Percentiles rank a stretch among this genome's conserved stretches.
Conservation (phyloP, 2,329 filamentous ascomycete genomes). For the Lachnellula hyalina region DNA sequence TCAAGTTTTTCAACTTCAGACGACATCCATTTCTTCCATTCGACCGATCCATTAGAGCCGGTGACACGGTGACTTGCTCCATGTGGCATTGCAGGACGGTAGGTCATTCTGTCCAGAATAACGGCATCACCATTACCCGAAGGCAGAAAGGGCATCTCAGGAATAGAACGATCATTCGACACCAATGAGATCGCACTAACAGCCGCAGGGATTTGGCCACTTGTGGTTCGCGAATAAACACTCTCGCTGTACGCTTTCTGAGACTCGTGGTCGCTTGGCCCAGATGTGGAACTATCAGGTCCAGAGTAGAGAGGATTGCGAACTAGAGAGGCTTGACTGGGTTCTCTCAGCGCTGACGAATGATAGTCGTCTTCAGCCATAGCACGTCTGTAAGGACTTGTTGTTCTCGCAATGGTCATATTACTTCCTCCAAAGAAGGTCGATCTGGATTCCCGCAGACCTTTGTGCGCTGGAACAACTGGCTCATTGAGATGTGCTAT, state of each 20-base stretch:
- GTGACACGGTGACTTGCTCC: conserved; percentile 30
- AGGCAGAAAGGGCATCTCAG: conserved; percentile 4
- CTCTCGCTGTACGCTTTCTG: conserved; percentile 26
- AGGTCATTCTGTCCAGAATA: conserved; percentile 31
- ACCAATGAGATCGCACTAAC: conserved; percentile 18
- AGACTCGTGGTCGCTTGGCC: neutral
- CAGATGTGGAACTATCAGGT: neutral
- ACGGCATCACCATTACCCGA: conserved; percentile 32
- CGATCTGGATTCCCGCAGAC: conserved; percentile 40
- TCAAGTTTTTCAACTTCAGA: conserved; percentile 47
- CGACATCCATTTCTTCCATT: conserved; percentile 52
- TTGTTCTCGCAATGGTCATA: conserved; percentile 47
- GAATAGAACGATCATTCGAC: conserved; percentile 7
- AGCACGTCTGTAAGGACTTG: conserved; percentile 51
- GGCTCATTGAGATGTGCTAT: conserved; percentile 26
- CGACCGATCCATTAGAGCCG: conserved; percentile 43
- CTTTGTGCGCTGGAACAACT: conserved; percentile 22
- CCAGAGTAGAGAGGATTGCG: conserved; percentile 11
- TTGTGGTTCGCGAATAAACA: conserved; percentile 31
- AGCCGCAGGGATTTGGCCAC: conserved; percentile 21
- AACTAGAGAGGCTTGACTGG: neutral
- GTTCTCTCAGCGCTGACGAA: neutral
- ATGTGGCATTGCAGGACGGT: conserved; percentile 25
- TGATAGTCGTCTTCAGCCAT: conserved; percentile 30
- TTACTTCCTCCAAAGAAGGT: conserved; percentile 48